Evolutionary conservation across 352 stramenopile genomes (phyloP).

Genomic region (Phytopythium montanum): DNA sequence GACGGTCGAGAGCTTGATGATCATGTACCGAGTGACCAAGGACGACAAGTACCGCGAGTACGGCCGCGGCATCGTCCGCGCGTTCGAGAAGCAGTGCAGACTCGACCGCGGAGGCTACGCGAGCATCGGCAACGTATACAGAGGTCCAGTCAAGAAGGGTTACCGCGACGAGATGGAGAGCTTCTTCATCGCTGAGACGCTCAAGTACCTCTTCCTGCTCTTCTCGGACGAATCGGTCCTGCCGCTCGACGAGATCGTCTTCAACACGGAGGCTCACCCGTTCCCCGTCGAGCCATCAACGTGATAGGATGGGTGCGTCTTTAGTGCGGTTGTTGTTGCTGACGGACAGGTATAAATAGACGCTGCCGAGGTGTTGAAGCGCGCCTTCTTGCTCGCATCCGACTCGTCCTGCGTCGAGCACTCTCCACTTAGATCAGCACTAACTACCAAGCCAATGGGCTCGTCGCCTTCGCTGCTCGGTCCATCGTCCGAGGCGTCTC

Average conservation of each 20-base stretch:
- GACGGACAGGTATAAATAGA: no score
- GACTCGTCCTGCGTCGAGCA: neutral
- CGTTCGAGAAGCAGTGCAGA: conserved; percentile 80
- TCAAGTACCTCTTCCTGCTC: conserved; percentile 94
- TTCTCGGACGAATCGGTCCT: conserved; percentile 84
- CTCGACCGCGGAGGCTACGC: conserved; percentile 59
- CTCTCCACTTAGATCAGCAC: neutral
- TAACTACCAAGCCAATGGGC: conserved; percentile 1
- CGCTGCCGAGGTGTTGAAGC: no score
- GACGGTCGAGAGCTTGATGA: conserved; percentile 91
- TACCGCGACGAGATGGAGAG: conserved; percentile 87
- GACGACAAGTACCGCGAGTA: conserved; percentile 86
- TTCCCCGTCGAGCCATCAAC: conserved; percentile 45
- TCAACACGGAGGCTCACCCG: conserved; percentile 88
- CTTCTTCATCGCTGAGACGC: conserved; percentile 92
- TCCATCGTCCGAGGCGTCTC: neutral
- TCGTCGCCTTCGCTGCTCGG: conserved; percentile 5
- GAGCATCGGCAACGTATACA: conserved; percentile 56
- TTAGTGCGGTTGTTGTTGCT: neutral
- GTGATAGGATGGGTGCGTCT: neutral
- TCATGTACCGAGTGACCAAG: conserved; percentile 89
- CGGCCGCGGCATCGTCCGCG: conserved; percentile 82
- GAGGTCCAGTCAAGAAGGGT: conserved; percentile 28
- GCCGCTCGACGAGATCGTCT: conserved; percentile 81
- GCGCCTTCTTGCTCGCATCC: neutral